A percentile compares a stretch with the other conserved stretches of the same genome.
Evolutionary conservation across 352 stramenopile genomes (phyloP).

Genomic region (Phytophthora brassicae): DNA sequence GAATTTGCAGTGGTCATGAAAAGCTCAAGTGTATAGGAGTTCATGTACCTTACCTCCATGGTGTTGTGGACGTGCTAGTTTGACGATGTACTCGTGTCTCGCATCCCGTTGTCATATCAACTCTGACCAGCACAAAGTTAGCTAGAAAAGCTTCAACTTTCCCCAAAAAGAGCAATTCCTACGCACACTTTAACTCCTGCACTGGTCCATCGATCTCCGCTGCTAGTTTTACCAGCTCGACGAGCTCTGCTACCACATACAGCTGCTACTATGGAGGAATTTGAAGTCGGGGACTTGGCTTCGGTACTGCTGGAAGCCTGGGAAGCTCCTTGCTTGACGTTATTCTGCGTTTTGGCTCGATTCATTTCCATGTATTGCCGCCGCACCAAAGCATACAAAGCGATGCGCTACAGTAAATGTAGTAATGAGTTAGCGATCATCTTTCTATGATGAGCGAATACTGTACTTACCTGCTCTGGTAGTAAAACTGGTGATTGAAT

Average conservation of each 20-base stretch:
- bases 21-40: not conserved
- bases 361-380: slow-evolving; percentile 66
- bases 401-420: slow-evolving; percentile 39
- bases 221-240: not conserved
- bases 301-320: not conserved
- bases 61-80: slow-evolving; percentile 38
- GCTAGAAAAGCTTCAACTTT: not conserved
- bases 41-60: slow-evolving; percentile 45
- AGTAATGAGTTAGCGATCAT: not conserved
- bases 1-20: not conserved
- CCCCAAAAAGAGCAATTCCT: not conserved
- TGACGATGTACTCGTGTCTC: slow-evolving; percentile 44
- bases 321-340: not conserved
- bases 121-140: slow-evolving; percentile 16
- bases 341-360: slow-evolving; percentile 27
- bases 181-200: slow-evolving; percentile 20
- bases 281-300: slow-evolving; percentile 11
- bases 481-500: slow-evolving; percentile 12
- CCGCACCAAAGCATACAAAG: slow-evolving; percentile 52
- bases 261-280: slow-evolving; percentile 14
- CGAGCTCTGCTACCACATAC: slow-evolving; percentile 13
- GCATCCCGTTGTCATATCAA: slow-evolving; percentile 42
- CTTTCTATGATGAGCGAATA: not conserved
- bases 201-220: not conserved
- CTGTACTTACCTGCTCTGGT: slow-evolving; percentile 21